phyloP scores from a whole-genome alignment of 1,139 yeast species.

The Geotrichum bryndzae region DNA sequence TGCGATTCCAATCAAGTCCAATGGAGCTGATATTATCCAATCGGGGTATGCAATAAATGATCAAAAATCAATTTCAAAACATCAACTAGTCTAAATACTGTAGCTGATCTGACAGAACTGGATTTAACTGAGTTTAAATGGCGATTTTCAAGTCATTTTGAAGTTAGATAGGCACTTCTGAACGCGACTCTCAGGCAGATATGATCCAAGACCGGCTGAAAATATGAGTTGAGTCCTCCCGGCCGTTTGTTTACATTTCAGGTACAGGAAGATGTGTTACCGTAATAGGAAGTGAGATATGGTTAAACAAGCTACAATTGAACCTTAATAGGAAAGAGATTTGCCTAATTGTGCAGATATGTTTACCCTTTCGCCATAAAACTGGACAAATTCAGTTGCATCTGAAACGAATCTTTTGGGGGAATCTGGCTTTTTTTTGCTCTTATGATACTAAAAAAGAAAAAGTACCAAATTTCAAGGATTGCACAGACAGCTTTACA shows the following conservation, averaged over 20 bases:
- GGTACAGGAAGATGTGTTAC: neutral
- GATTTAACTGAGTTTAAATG: too few relatives aligned
- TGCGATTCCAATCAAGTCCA: neutral
- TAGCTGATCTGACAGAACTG: neutral
- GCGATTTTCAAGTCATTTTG: too few relatives aligned
- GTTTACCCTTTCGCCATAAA: neutral
- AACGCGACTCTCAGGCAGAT: too few relatives aligned
- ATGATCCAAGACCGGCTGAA: too few relatives aligned
- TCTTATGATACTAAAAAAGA: too few relatives aligned
- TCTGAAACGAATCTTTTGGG: neutral
- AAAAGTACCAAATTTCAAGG: too few relatives aligned
- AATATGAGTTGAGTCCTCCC: neutral
- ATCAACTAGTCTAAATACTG: neutral
- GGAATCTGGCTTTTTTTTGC: neutral
- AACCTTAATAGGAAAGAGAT: neutral
- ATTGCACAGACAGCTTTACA: neutral
- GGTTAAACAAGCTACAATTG: neutral
- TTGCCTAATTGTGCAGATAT: neutral
- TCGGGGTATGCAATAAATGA: neutral
- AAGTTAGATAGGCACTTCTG: too few relatives aligned
- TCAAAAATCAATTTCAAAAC: neutral
- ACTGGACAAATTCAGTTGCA: neutral
- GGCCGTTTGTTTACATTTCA: neutral
- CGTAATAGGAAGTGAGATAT: neutral
- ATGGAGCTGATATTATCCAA: neutral